phyloP scores from a whole-genome alignment of 768 basidiomycete genomes.

The Kwoniella dendrophila region DNA sequence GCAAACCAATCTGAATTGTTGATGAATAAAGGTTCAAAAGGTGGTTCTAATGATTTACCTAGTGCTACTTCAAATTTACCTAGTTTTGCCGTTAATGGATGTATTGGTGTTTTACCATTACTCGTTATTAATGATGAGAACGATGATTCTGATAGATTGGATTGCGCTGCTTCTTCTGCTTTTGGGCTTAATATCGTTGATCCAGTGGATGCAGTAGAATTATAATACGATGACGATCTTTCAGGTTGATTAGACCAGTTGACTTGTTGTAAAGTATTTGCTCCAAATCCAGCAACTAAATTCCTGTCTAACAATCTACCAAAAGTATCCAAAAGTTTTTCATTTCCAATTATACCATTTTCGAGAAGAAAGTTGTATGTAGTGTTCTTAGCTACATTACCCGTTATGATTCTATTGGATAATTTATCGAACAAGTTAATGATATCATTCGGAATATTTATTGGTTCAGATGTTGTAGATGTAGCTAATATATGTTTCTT shows the following conservation, averaged over 20 bases:
- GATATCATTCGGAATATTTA: neutral
- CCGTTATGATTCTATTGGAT: slow-evolving; percentile 26
- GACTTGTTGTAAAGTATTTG: slow-evolving; percentile 35
- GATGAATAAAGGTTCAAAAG: slow-evolving; percentile 29
- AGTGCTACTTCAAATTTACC: slow-evolving; percentile 35
- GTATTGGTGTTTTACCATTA: slow-evolving; percentile 11
- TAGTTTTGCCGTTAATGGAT: slow-evolving; percentile 6
- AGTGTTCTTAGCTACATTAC: slow-evolving; percentile 30
- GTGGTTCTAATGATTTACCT: slow-evolving; percentile 47
- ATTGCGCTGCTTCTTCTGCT: neutral
- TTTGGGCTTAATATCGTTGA: neutral
- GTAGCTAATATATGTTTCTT: slow-evolving; percentile 11
- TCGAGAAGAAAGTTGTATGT: slow-evolving; percentile 27
- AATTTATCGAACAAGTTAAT: slow-evolving; percentile 31
- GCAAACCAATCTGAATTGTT: slow-evolving; percentile 41
- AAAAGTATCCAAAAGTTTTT: slow-evolving; percentile 34
- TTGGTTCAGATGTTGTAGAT: neutral
- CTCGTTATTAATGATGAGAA: neutral
- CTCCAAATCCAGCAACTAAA: slow-evolving; percentile 50
- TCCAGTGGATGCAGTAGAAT: neutral
- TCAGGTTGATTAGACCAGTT: slow-evolving; percentile 23
- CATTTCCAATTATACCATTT: slow-evolving; percentile 21
- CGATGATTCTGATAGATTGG: neutral
- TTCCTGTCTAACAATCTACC: slow-evolving; percentile 48
- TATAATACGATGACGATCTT: neutral